Conservation (phyloP, 768 basidiomycete genomes). For the Strobilomyces confusus region DNA sequence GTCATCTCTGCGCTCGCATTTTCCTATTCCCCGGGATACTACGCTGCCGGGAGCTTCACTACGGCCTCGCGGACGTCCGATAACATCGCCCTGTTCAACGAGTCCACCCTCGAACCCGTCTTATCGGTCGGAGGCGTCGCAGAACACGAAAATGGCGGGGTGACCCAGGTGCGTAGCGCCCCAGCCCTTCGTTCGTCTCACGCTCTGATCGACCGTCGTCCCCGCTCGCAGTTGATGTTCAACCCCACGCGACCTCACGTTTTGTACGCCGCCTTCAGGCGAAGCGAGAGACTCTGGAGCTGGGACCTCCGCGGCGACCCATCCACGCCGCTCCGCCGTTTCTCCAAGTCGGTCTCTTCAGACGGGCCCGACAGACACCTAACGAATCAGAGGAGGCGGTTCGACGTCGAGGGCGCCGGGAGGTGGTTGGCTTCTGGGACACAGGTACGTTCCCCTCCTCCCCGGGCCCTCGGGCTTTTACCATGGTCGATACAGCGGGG, state of each 20-base stretch:
- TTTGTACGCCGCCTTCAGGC: slow-evolving; percentile 76
- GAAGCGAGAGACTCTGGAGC: slow-evolving; percentile 52
- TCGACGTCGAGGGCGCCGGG: slow-evolving; percentile 72
- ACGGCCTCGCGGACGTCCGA: slow-evolving; percentile 39
- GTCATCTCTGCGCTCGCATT: slow-evolving; percentile 84
- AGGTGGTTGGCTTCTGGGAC: slow-evolving; percentile 62
- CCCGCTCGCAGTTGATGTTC: slow-evolving; percentile 79
- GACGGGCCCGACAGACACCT: background rate
- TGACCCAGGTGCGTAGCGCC: slow-evolving; percentile 47
- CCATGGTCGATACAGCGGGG: slow-evolving; percentile 51
- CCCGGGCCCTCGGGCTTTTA: no score
- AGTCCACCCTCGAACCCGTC: slow-evolving; percentile 52
- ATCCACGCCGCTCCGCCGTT: slow-evolving; percentile 40
- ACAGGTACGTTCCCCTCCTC: slow-evolving; percentile 59
- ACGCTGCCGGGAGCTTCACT: slow-evolving; percentile 75
- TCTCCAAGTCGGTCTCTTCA: slow-evolving; percentile 1
- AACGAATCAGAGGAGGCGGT: slow-evolving; percentile 77
- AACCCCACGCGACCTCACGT: slow-evolving; percentile 68
- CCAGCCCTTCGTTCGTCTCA: no score
- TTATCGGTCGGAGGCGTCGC: slow-evolving; percentile 60
- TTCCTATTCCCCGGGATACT: slow-evolving; percentile 59
- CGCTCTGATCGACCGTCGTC: no score
- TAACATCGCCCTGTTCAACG: slow-evolving; percentile 67
- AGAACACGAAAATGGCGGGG: slow-evolving; percentile 28
- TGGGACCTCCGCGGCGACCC: slow-evolving; percentile 77